Evolutionary conservation across 228 moss, liverwort and hornwort genomes (phyloP), one percentile per base, ranked within the genome.

Genomic region (Sphagnum magellanicum): DNA sequence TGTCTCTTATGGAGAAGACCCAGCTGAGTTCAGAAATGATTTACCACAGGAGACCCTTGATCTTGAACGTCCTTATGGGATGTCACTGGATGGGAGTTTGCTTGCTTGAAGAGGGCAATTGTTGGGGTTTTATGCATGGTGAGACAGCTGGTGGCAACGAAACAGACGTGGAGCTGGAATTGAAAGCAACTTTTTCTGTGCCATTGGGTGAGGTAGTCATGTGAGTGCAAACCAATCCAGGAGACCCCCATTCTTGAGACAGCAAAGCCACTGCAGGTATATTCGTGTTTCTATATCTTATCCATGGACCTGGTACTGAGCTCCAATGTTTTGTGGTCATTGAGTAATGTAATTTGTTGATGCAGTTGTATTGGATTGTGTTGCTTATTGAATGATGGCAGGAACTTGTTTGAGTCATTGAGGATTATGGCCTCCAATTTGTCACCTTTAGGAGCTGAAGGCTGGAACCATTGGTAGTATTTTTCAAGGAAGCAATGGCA

Each of bases 361-460:
- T 32, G 3, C 32, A 32, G 32, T 32, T 32, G 32, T 32, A 3
- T 32, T 32, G 32, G 32, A 32, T 32, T 32, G 32, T 32, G 32
- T 3, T 32, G 32, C 32, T 32, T 32, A 32, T 32, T 32, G 32
- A 12, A 12, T 55, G 32, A 32, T 32, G 32, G 55, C 74, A 87
- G 86, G 87, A 89, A 71, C 79, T 91, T 70, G 87, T 89, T 57
- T 84, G 91, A 68, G 70, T 79, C 85, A 60, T 72, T 91, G 53
- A 89, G 85, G 81, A 84, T 91, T 17, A 81, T 89, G 76, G 89
- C 84, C 68, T 89, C 87, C 82, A 91, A 81, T 76, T 80, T 78
- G 66, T 86, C 91, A 67, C 89, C 87, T 63, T 75, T 78, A 16
- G 89, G 87, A 61, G 84, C 84, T 17, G 89, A 91, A 81, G 87